Evolutionary conservation across 805 yeast genomes (phyloP).

Genomic region (Metschnikowia picachoensis): DNA sequence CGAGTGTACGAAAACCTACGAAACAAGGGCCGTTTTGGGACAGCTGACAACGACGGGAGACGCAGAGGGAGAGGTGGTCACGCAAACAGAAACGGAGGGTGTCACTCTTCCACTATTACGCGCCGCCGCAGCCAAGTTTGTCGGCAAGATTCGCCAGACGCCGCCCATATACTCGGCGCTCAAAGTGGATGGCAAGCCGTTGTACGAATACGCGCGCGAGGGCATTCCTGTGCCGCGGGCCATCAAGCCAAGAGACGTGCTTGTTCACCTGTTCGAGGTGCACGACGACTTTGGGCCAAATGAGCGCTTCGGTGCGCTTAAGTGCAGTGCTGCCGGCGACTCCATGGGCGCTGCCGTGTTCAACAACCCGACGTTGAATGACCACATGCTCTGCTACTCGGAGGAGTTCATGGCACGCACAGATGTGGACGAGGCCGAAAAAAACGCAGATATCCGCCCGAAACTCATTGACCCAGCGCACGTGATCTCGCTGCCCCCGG

Average conservation of each 20-base stretch:
- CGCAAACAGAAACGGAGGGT: slow-evolving; percentile 53
- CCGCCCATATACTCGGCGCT: slow-evolving; percentile 96
- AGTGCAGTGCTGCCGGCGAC: slow-evolving; percentile 45
- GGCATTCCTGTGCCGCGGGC: slow-evolving; percentile 78
- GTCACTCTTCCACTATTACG: slow-evolving; percentile 51
- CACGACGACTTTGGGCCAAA: slow-evolving; percentile 50
- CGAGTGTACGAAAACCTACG: slow-evolving; percentile 75
- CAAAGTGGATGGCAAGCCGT: slow-evolving; percentile 89
- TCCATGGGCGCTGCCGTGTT: slow-evolving; percentile 43
- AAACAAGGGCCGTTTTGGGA: slow-evolving; percentile 82
- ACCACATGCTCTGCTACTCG: slow-evolving; percentile 59
- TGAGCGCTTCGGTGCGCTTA: slow-evolving; percentile 49
- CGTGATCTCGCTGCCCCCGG: slow-evolving; percentile 51
- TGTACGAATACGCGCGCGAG: slow-evolving; percentile 90
- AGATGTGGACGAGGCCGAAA: slow-evolving; percentile 27
- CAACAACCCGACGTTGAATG: slow-evolving; percentile 54
- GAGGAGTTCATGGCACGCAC: slow-evolving; percentile 47
- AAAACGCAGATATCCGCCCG: slow-evolving; percentile 37
- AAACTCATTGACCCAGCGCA: slow-evolving; percentile 36
- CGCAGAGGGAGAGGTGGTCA: slow-evolving; percentile 76
- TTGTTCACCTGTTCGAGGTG: slow-evolving; percentile 52
- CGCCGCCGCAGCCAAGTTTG: slow-evolving; percentile 54
- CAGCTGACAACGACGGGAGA: slow-evolving; percentile 93
- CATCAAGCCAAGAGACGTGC: slow-evolving; percentile 74
- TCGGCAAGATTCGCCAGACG: slow-evolving; percentile 80